A percentile compares a stretch with the other conserved stretches of the same genome.
These are phyloP conservation scores for Artemisia tridentata DNA, from an alignment of 129 eudicot genomes.

Conservation along the genomic window DNA sequence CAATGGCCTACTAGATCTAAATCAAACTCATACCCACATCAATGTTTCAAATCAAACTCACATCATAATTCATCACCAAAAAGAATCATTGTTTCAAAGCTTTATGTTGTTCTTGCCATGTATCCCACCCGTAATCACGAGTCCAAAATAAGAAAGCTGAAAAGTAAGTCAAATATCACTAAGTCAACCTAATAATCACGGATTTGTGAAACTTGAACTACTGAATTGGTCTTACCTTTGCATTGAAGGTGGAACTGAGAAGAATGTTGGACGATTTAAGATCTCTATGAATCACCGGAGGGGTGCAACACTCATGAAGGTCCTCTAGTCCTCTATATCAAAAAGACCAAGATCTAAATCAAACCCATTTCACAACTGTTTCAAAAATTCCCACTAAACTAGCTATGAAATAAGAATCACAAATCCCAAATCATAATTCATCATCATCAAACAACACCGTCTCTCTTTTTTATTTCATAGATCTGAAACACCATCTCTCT, in stretches of 20 bases:
- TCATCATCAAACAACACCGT: no score
- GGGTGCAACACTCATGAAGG: slow-evolving; percentile 92
- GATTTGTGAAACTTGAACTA: neutral
- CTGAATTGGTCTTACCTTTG: slow-evolving; percentile 54
- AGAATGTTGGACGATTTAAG: slow-evolving; percentile 84
- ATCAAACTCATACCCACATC: no score
- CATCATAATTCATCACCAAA: no score
- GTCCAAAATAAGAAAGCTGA: slow-evolving; percentile 95
- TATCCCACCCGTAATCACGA: slow-evolving; percentile 59
- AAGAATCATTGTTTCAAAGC: no score
- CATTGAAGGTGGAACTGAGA: slow-evolving; percentile 79
- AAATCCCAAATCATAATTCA: no score
- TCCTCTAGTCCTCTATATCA: slow-evolving; percentile 84
- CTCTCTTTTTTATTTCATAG: no score
- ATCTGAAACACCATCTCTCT: no score
- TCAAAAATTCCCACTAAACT: no score
- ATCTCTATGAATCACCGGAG: slow-evolving; percentile 88
- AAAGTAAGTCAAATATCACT: slow-evolving; percentile 9
- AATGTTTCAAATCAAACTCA: no score
- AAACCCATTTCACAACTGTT: no score
- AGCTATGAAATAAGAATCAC: no score
- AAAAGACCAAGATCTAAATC: slow-evolving; percentile 17
- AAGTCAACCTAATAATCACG: slow-evolving; percentile 12
- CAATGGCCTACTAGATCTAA: no score
- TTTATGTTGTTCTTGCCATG: slow-evolving; percentile 62